phyloP scores from a whole-genome alignment of 108 stramenopile species.

The Pseudonitzschia multiseries region DNA sequence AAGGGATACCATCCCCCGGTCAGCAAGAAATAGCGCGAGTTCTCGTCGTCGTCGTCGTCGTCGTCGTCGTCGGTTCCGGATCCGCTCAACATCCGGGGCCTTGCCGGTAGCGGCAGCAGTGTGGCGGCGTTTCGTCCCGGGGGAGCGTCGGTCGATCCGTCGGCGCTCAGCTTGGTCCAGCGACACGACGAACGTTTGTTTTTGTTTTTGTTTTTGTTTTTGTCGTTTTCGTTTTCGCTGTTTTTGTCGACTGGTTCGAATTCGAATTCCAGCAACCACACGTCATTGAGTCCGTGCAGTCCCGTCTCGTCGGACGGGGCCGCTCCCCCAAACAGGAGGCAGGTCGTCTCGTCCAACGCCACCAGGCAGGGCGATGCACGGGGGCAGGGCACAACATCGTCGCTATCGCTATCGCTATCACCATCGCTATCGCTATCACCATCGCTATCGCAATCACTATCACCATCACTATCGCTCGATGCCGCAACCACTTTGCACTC shows the following conservation, averaged over 20 bases:
- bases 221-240: neutral
- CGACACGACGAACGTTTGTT: neutral
- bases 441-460: too few relatives aligned
- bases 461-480: neutral
- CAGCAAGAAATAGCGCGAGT: constrained; percentile 44
- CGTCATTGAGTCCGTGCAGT: constrained; percentile 51
- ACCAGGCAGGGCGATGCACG: constrained; percentile 64
- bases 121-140: constrained; percentile 77
- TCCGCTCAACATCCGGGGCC: neutral
- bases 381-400: constrained; percentile 32
- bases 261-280: constrained; percentile 55
- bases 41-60: constrained; percentile 12
- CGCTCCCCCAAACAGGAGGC: constrained; percentile 66
- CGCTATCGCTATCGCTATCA: too few relatives aligned
- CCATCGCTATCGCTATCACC: too few relatives aligned
- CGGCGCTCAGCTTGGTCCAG: constrained; percentile 16
- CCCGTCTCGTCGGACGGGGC: constrained; percentile 23
- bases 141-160: constrained; percentile 22
- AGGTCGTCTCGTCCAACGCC: constrained; percentile 37
- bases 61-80: neutral
- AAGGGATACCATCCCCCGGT: constrained; percentile 79
- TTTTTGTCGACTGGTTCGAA: too few relatives aligned
- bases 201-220: constrained; percentile 13
- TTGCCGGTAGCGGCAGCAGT: constrained; percentile 30
- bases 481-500: constrained; percentile 16